Conservation (phyloP, 1,284 basidiomycete genomes). For the Boletellus sp. region DNA sequence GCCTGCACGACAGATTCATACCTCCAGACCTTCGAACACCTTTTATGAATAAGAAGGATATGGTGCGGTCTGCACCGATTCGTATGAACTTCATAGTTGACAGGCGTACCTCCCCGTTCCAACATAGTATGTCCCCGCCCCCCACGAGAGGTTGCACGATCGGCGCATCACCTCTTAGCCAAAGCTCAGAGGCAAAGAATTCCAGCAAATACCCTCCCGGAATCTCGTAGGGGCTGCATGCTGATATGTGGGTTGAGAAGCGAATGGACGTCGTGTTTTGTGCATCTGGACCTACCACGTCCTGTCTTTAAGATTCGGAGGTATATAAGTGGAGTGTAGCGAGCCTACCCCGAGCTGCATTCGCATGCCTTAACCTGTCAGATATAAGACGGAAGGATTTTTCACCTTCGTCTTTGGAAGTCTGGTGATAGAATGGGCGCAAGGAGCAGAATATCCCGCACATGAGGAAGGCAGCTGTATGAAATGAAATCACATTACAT, state of each 20-base stretch:
- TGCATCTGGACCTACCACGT: conserved; percentile 57
- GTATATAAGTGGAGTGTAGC: neutral
- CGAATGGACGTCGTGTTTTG: conserved; percentile 35
- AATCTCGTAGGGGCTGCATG: conserved; percentile 1
- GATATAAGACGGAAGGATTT: conserved; percentile 28
- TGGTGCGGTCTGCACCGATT: neutral
- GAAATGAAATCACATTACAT: neutral
- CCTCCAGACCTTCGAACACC: conserved; percentile 77
- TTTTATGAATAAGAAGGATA: conserved; percentile 24
- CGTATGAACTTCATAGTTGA: neutral
- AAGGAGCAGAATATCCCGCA: conserved; percentile 49
- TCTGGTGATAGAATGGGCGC: conserved; percentile 10
- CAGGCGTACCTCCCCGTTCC: conserved; percentile 82
- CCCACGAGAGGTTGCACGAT: conserved; percentile 72
- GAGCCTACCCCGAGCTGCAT: conserved; percentile 48
- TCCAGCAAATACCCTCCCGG: conserved; percentile 29
- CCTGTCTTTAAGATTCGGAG: neutral
- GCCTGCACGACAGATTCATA: conserved; percentile 26
- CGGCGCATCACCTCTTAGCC: conserved; percentile 62
- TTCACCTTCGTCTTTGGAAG: conserved; percentile 6
- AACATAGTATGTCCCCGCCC: conserved; percentile 68
- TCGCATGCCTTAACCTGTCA: conserved; percentile 40
- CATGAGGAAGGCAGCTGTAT: conserved; percentile 43
- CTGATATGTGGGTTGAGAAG: conserved; percentile 7
- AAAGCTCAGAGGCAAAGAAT: conserved; percentile 78